Conservation (phyloP, 306 rosid species). For the Gastrolobium bilobum region DNA sequence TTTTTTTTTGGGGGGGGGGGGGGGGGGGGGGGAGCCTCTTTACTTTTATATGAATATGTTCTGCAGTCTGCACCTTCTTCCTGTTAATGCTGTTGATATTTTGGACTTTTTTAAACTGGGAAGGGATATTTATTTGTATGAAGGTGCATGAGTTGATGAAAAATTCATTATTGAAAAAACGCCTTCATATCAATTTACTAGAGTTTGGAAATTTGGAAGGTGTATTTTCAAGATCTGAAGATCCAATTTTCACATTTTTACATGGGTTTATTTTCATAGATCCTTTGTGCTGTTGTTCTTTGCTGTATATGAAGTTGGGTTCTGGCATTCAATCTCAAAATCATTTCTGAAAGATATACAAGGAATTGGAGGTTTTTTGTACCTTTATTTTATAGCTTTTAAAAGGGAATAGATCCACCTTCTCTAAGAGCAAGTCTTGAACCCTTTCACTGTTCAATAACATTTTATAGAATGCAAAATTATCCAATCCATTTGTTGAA, state of each 20-base stretch:
- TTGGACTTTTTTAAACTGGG: not conserved
- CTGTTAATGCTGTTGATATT: slow-evolving; percentile 33
- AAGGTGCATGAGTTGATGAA: slow-evolving; percentile 8
- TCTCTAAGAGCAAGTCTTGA: not conserved
- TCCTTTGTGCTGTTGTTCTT: not conserved
- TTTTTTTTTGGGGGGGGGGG: not conserved
- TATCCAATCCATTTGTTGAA: not conserved
- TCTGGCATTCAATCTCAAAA: not conserved
- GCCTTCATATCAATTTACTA: slow-evolving; percentile 19
- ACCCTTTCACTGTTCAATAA: not conserved
- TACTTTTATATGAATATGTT: slow-evolving; percentile 31
- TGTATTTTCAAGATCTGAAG: slow-evolving; percentile 10
- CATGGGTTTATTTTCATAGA: not conserved
- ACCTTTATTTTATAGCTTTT: not conserved
- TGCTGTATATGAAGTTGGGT: not conserved
- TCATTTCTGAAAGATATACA: not conserved
- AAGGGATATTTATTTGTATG: not conserved
- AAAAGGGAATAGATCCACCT: not conserved
- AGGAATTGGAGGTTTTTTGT: not conserved
- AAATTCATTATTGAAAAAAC: slow-evolving; percentile 3
- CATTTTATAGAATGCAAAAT: not conserved
- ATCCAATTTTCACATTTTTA: slow-evolving; percentile 3
- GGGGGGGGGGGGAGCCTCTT: not conserved
- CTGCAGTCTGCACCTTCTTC: not conserved
- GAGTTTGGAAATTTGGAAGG: not conserved